These are phyloP conservation scores for Pseudogymnoascus sp. DNA, from an alignment of 2,329 filamentous ascomycete species.

Conservation along the genomic window DNA sequence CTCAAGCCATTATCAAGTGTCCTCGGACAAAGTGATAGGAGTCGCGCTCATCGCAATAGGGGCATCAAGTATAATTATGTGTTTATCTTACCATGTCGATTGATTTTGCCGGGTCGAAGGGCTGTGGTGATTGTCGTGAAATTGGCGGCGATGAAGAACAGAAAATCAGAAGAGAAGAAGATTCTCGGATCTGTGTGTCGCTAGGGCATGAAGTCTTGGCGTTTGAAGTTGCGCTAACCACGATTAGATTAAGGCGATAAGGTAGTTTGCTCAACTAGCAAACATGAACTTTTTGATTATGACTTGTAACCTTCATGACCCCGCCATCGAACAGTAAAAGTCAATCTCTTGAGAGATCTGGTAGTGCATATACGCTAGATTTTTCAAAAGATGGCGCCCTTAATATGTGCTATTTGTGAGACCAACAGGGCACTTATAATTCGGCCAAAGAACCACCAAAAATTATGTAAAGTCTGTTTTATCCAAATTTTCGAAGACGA, in stretches of 20 bases:
- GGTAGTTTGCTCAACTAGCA: slow-evolving; percentile 12
- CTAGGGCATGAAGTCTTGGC: slow-evolving; percentile 22
- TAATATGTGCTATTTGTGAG: slow-evolving; percentile 68
- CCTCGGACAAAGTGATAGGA: slow-evolving; percentile 27
- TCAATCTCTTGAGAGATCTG: slow-evolving; percentile 9
- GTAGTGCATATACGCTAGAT: slow-evolving; percentile 11
- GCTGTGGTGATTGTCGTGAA: slow-evolving; percentile 36
- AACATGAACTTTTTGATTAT: slow-evolving; percentile 13
- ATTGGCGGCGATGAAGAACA: slow-evolving; percentile 33
- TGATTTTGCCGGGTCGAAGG: slow-evolving; percentile 40
- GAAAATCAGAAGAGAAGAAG: slow-evolving; percentile 26
- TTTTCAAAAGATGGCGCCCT: slow-evolving; percentile 59
- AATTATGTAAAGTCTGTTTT: slow-evolving; percentile 87
- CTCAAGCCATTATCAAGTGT: slow-evolving; percentile 55
- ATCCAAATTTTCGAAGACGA: slow-evolving; percentile 83
- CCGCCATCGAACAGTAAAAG: background rate
- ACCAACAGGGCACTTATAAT: slow-evolving; percentile 78
- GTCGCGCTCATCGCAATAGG: slow-evolving; percentile 22
- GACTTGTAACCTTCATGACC: slow-evolving; percentile 9
- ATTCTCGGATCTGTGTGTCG: slow-evolving; percentile 17
- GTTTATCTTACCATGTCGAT: slow-evolving; percentile 55
- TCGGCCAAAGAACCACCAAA: slow-evolving; percentile 88
- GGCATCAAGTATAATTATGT: slow-evolving; percentile 14
- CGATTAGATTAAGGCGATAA: slow-evolving; percentile 6
- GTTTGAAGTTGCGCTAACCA: slow-evolving; percentile 5